Evolutionary conservation across 176 grass and related monocot species (phyloP), one percentile per base, ranked within the genome.

Genomic region (Raddia distichophylla): DNA sequence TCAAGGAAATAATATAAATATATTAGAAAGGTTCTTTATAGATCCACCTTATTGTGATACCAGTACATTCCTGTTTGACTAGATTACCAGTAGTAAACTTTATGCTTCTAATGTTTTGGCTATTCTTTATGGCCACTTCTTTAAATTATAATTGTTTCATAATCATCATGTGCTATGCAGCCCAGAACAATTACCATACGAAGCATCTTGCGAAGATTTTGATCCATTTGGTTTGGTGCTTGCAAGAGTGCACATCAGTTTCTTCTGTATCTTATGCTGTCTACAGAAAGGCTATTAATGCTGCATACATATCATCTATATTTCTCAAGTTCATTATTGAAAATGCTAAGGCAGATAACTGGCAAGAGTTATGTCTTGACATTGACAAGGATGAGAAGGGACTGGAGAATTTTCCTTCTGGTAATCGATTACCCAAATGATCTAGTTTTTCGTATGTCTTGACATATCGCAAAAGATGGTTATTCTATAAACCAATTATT

Each of bases 291-390:
- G 89, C 93, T 69, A 87, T 99, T 72, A 99, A 99, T 93, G 96
- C 90, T 86, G 82, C 96, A 50, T 95, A 95, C 64, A 95, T 99
- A 82, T 94, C 96, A 62, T 99, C 93, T 64, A 79, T 99, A 90
- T 95, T 99, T 91, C 93, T 99, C 76, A 99, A 99, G 73, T 99
- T 99, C 85, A 90, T 91, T 43, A 93, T 99, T 85, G 93, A 99
- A 82, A 95, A 93, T 59, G 81, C 85, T 19, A 95, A 89, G 86
- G 71, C 82, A 5, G 87, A 91, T 74, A 93, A 87, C 56, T 95
- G 91, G 93, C 86, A 90, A 91, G 96, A 99, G 45, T 73, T 99
- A 64, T 74, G 76, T 70, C 91, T 99, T 86, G 86, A 86, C 74
- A 86, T 93, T 67, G 87, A 95, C 87, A 88, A 84, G 76, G 81